Base-by-base conservation (phyloP, 148 eudicot species). In the Rhododendron henanense region DNA sequence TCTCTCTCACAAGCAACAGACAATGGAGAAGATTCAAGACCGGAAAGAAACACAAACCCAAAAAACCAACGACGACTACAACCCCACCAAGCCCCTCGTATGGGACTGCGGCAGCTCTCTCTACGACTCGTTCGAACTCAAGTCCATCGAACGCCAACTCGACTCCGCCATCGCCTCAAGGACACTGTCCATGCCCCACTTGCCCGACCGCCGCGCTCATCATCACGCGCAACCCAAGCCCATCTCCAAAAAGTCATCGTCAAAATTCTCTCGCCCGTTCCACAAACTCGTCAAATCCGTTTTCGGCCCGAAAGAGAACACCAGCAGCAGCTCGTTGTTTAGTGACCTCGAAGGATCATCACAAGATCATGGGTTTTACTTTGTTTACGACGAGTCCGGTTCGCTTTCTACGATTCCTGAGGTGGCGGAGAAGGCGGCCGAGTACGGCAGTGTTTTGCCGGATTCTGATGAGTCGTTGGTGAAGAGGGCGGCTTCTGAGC, bases 51-150 rank as follows among this genome's bases (percentile, higher is more conserved):
- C 47, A 48, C 50, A 21, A 37, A 19, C 45, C 39, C 9, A 67
- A 3, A 67, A 67, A 67, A 2, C 10, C 71, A n/a, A 63, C 71
- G 71, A 19, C n/a, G 65, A 6, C 14, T 14, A 23, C 73, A 8
- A 65, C 31, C 73, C 83, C 47, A 84, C 83, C 47, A 84, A 79
- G 41, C 41, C 89, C 28, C 79, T 59, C 0, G 59, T 95, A 71
- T 95, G 96, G 96, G 99, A 96, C 85, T 94, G 96, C 67, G 97
- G 88, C 7, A 96, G 98, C 88, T 84, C 98, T 1, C 91, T 96
- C 1, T 96, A 96, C 88, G 99, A 96, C 91, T 96, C 99, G 0
- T 90, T 94, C 87, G 98, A 96, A 89, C 89, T 92, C 51, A 88
- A 88, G 87, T 91, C 99, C 0, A 91, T 95, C 75, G 89, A 92